Base-by-base conservation (phyloP, 164 flowering plant genomes). In the Vitis labrusca region DNA sequence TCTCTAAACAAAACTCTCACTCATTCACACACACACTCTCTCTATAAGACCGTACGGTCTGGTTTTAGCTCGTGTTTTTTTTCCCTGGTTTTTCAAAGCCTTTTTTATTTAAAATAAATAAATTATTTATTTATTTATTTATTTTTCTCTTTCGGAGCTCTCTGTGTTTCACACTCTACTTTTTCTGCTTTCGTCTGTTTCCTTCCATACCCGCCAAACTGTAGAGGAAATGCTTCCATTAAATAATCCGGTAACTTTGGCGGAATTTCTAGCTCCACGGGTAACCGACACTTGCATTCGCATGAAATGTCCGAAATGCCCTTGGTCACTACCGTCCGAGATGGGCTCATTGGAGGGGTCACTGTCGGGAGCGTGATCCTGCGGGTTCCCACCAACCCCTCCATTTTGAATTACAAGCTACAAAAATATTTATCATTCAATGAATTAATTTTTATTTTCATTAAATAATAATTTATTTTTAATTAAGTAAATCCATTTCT, bases 141-240 rank as follows among this genome's bases (percentile, higher is more conserved):
- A 37, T 37, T 37, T 37, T 37, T 37, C 44, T 23, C 27, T 23
- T 23, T 23, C 2, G 27, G 27, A 23, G 27, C 27, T 23, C 27
- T 23, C 27, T 23, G 27, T 23, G 27, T 23, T 23, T 23, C 27
- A 23, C 27, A 23, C 27, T 23, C 7, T 37, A 37, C 44, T 37
- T 37, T 37, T 37, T 37, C 44, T 37, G 44, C 44, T 37, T 23
- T 57, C 10, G 15, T 8, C 59, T 50, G 15, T n/a, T 71, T 29
- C 16, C 13, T 27, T 64, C 50, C 55, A 37, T 61, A 67, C 67
- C 76, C 71, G 76, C 76, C 71, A 73, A 59, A 67, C 44, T 6
- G 44, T 37, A 37, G 5, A 37, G 44, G 44, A 37, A 37, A 3
- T 37, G 44, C 44, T 37, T 37, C 44, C 44, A 37, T 37, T 37